A percentile compares a stretch with the other conserved stretches of the same genome.
phyloP scores from a whole-genome alignment of 2,329 filamentous ascomycete species.

The Setomelanomma holmii region DNA sequence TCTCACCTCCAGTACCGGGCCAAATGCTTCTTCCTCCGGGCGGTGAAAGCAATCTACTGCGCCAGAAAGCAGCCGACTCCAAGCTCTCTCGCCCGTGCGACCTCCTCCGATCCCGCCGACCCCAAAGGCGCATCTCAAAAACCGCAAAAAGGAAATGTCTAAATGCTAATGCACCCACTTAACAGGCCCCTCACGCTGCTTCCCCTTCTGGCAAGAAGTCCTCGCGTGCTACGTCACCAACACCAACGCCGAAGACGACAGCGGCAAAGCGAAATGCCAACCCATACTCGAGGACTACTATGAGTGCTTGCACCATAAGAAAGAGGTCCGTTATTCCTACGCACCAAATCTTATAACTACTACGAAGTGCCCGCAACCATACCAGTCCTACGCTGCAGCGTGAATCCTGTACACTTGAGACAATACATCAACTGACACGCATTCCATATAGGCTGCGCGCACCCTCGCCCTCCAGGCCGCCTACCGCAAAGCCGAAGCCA shows the following conservation, averaged over 20 bases:
- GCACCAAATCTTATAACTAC: neutral
- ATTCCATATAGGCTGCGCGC: slow-evolving; percentile 67
- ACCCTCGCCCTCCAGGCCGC: slow-evolving; percentile 80
- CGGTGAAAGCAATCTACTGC: neutral
- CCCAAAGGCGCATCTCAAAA: no score
- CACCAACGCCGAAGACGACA: slow-evolving; percentile 76
- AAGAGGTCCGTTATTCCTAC: slow-evolving; percentile 75
- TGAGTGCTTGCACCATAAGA: slow-evolving; percentile 98
- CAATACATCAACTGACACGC: neutral
- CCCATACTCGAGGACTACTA: slow-evolving; percentile 95
- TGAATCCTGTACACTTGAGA: no score
- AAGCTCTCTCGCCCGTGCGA: no score
- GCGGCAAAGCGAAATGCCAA: slow-evolving; percentile 86
- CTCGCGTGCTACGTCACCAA: slow-evolving; percentile 98
- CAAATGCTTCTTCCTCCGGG: no score
- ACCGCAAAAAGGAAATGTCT: no score
- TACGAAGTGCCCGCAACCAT: no score
- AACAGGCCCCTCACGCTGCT: slow-evolving; percentile 79
- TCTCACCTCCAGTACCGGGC: no score
- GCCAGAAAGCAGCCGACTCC: no score
- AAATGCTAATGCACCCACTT: neutral
- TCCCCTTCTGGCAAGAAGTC: slow-evolving; percentile 99
- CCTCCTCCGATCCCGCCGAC: neutral
- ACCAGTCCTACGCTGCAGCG: no score
- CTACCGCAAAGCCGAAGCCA: slow-evolving; percentile 78